phyloP scores from a whole-genome alignment of 1,284 basidiomycete genomes.

The Coniferiporia sulphurascens region DNA sequence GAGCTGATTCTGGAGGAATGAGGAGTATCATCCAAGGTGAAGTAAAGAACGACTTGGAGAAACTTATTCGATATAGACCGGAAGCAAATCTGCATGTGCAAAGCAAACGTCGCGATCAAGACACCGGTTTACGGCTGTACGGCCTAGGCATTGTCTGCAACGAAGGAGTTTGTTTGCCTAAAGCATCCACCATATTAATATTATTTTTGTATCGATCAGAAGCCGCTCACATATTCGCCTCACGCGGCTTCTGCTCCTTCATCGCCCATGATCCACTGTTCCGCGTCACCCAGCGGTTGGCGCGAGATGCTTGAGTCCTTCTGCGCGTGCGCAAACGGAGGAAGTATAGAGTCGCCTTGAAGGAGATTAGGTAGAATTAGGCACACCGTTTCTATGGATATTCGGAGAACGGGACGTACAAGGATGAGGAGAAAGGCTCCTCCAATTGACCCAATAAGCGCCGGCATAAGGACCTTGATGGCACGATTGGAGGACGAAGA shows the following conservation, averaged over 20 bases:
- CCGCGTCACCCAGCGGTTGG: constrained; percentile 13
- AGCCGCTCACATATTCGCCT: not conserved
- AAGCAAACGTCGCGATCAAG: too few relatives aligned
- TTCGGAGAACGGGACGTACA: constrained; percentile 3
- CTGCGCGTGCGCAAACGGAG: constrained; percentile 13
- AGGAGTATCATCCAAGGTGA: too few relatives aligned
- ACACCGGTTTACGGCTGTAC: too few relatives aligned
- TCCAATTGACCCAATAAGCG: constrained; percentile 15
- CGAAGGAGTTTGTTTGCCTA: too few relatives aligned
- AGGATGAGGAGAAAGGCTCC: constrained; percentile 10
- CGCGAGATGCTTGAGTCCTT: constrained; percentile 9
- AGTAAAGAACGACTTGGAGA: too few relatives aligned
- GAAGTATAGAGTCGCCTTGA: constrained; percentile 13
- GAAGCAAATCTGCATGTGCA: too few relatives aligned
- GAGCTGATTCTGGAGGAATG: too few relatives aligned
- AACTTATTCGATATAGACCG: too few relatives aligned
- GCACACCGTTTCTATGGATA: not conserved
- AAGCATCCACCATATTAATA: too few relatives aligned
- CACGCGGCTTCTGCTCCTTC: constrained; percentile 8
- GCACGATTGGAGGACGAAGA: constrained; percentile 6
- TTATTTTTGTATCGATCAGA: too few relatives aligned
- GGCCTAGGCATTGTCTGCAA: too few relatives aligned
- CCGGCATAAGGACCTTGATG: constrained; percentile 10
- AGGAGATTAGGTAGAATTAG: not conserved
- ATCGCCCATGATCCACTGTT: constrained; percentile 17